These are phyloP conservation scores for Cocos nucifera DNA, from an alignment of 176 grass and related monocot genomes.

Conservation along the genomic window DNA sequence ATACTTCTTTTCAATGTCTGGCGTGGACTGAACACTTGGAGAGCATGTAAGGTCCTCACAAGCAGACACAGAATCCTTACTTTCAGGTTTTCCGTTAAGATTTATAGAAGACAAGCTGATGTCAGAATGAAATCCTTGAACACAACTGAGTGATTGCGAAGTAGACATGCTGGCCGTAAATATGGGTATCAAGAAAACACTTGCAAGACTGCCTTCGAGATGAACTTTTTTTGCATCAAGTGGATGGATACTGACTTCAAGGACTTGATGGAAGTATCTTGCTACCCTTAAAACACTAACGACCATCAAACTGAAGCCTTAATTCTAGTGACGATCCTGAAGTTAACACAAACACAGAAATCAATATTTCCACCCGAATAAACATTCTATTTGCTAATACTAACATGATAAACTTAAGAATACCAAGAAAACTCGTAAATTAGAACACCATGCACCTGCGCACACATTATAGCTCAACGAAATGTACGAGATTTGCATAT, in stretches of 20 bases:
- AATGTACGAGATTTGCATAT: no score
- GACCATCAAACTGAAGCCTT: constrained; percentile 25
- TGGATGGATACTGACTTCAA: background rate
- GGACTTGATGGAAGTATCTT: constrained; percentile 1
- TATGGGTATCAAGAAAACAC: background rate
- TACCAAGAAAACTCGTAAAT: no score
- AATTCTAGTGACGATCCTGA: constrained; percentile 3
- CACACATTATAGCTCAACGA: no score
- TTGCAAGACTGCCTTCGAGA: background rate
- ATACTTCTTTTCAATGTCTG: constrained; percentile 87
- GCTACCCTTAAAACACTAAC: constrained; percentile 17
- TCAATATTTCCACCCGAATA: no score
- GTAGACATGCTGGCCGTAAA: background rate
- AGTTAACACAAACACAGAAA: no score
- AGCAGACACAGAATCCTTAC: background rate
- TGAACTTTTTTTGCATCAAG: background rate
- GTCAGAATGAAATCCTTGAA: background rate
- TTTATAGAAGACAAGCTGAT: background rate
- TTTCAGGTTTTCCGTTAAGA: background rate
- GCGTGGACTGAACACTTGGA: constrained; percentile 46
- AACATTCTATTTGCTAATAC: no score
- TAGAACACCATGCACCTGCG: no score
- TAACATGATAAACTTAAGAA: no score
- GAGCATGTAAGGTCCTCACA: constrained; percentile 18
- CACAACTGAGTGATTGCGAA: background rate